Base-by-base conservation (phyloP, 2,329 filamentous ascomycete genomes). In the Cryphonectria naterciae region DNA sequence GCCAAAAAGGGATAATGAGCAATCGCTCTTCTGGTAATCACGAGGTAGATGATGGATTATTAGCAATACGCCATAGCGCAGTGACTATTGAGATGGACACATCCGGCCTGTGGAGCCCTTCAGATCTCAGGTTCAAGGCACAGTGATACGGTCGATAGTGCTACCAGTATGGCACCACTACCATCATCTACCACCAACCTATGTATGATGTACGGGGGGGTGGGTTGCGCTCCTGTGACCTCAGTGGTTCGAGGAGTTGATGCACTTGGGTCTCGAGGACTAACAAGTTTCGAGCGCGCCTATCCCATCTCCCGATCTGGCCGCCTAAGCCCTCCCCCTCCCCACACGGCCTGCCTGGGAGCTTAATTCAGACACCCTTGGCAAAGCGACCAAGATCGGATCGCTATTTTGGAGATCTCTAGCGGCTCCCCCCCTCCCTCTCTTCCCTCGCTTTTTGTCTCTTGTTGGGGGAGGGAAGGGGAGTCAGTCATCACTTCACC, bases 361-460 rank as follows among this genome's bases (percentile, higher is more conserved):
- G 70, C 68, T 72, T 68, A 67, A 70, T 17, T 35, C 28, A 19
- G n/a, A 15, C 35, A 35, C 39, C 58, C 49, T 72, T 72, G 43
- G 62, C 56, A 65, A 28, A 43, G 17, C 35, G 19, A 46, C 35
- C 25, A 61, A 15, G 64, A 62, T 49, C 19, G 56, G 64, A 54
- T 32, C 35, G 58, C 32, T 61, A 61, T 61, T 61, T 39, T 39
- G 7, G 58, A 39, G 58, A n/a, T 39, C 35, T 39, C 35, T 10
- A 35, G 10, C 58, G 39, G n/a, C n/a, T n/a, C n/a, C n/a, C n/a
- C 15, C 28, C 58, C 37, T 10, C 37, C 37, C 37, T 11, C 7
- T 39, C 37, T n/a, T n/a, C n/a, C n/a, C n/a, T n/a, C n/a, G n/a
- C n/a, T n/a, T n/a, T n/a, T n/a, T n/a, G n/a, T n/a, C n/a, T n/a